These are phyloP conservation scores for Eimeria brunetti DNA, from an alignment of 169 alveolate species.

Conservation along the genomic window DNA sequence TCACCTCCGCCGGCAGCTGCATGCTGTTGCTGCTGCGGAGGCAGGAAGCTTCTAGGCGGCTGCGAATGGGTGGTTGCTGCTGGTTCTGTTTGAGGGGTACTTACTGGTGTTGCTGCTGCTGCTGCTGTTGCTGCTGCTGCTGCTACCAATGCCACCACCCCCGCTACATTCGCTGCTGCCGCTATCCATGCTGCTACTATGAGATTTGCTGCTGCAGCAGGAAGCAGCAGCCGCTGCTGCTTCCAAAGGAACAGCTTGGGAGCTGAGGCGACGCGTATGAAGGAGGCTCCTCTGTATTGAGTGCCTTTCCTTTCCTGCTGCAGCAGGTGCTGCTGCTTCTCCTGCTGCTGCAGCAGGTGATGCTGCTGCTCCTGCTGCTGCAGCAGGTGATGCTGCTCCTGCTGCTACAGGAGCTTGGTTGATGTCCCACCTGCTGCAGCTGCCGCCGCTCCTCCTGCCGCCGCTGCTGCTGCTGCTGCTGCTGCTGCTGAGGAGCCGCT, in stretches of 20 bases:
- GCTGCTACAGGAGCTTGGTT: background rate
- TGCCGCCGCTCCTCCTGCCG: constrained; percentile 1
- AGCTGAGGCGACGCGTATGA: background rate
- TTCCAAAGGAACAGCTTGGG: background rate
- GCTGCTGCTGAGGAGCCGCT: constrained; percentile 9
- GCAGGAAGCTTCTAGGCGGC: background rate
- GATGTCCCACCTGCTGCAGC: background rate
- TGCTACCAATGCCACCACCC: constrained; percentile 44
- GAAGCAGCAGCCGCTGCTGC: background rate
- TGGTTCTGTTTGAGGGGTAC: background rate
- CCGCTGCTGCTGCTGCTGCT: constrained; percentile 42
- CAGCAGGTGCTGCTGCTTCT: background rate
- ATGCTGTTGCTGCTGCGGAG: background rate
- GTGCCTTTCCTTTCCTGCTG: background rate
- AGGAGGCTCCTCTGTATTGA: background rate
- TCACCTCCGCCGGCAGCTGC: background rate
- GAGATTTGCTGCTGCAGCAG: constrained; percentile 30
- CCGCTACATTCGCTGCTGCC: background rate
- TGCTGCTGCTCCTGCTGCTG: background rate
- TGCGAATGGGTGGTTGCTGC: background rate
- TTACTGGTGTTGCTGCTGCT: constrained; percentile 5
- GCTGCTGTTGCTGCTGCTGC: constrained; percentile 30
- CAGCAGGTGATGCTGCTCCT: background rate
- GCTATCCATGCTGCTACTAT: constrained; percentile 43
- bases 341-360: constrained; percentile 2